phyloP scores from a whole-genome alignment of 768 basidiomycete species.

The Suillus weaverae region DNA sequence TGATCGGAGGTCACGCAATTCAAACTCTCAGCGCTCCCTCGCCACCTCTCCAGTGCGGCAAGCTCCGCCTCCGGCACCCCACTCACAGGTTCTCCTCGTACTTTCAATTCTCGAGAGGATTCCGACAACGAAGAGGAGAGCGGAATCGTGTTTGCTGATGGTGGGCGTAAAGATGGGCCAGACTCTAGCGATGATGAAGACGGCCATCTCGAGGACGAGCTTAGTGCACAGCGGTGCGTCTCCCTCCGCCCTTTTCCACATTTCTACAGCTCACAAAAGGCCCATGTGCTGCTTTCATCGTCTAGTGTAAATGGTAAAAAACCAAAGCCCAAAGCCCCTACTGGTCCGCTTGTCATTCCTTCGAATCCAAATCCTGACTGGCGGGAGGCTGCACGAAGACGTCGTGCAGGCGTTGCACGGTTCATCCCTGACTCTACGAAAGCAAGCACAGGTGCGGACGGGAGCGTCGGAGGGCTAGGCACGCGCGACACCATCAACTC shows the following conservation, averaged over 20 bases:
- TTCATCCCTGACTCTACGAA: constrained; percentile 30
- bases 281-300: constrained; percentile 11
- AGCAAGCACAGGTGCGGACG: too few species aligned
- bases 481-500: too few species aligned
- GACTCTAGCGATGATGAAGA: constrained; percentile 62
- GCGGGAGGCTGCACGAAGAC: constrained; percentile 73
- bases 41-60: constrained; percentile 37
- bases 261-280: constrained; percentile 78
- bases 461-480: too few species aligned
- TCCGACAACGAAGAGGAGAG: too few species aligned
- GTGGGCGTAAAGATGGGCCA: constrained; percentile 29
- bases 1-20: too few species aligned
- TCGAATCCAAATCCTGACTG: constrained; percentile 87
- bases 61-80: too few species aligned
- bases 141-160: constrained; percentile 1
- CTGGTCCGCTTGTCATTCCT: constrained; percentile 80
- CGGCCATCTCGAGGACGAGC: constrained; percentile 56
- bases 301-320: constrained; percentile 43
- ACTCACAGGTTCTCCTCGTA: too few species aligned
- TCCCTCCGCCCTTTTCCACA: constrained; percentile 18
- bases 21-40: constrained; percentile 62
- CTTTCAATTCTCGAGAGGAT: too few species aligned
- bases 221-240: constrained; percentile 86
- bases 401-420: constrained; percentile 31
- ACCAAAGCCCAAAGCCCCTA: constrained; percentile 35